phyloP scores from a whole-genome alignment of 2,329 filamentous ascomycete species.

The Cryphonectria carpinicola region DNA sequence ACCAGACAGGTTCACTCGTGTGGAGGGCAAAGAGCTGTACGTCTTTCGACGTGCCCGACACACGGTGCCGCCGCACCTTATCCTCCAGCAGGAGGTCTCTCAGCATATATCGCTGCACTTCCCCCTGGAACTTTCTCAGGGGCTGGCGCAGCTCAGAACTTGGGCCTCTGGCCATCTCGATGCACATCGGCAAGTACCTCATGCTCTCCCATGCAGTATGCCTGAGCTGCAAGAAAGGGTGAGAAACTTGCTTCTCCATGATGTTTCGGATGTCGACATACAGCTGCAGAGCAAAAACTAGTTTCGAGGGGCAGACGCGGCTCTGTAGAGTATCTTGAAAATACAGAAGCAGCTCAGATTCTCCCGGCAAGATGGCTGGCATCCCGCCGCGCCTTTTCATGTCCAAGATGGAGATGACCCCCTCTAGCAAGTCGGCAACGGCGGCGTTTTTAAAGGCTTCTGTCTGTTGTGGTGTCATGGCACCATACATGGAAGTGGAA shows the following conservation, averaged over 20 bases:
- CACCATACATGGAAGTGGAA: constrained; percentile 31
- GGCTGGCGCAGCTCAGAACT: constrained; percentile 22
- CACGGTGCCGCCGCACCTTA: constrained; percentile 28
- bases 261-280: constrained; percentile 39
- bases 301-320: constrained; percentile 31
- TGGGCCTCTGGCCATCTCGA: constrained; percentile 19
- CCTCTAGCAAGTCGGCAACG: not conserved
- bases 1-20: constrained; percentile 33
- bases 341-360: constrained; percentile 37
- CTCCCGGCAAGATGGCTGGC: constrained; percentile 30
- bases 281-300: constrained; percentile 38
- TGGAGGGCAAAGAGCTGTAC: not conserved
- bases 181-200: not conserved
- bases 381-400: constrained; percentile 33
- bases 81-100: constrained; percentile 32
- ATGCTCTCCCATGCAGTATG: constrained; percentile 27
- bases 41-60: constrained; percentile 27
- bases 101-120: constrained; percentile 30
- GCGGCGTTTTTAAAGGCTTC: constrained; percentile 23
- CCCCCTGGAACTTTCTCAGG: constrained; percentile 24
- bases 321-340: constrained; percentile 32
- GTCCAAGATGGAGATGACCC: constrained; percentile 34
- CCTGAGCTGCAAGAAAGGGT: constrained; percentile 33
- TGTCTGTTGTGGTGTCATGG: constrained; percentile 29
- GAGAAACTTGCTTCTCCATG: constrained; percentile 33